These are phyloP conservation scores for Globisporangium canariense DNA, from an alignment of 352 stramenopile species.

Conservation along the genomic window DNA sequence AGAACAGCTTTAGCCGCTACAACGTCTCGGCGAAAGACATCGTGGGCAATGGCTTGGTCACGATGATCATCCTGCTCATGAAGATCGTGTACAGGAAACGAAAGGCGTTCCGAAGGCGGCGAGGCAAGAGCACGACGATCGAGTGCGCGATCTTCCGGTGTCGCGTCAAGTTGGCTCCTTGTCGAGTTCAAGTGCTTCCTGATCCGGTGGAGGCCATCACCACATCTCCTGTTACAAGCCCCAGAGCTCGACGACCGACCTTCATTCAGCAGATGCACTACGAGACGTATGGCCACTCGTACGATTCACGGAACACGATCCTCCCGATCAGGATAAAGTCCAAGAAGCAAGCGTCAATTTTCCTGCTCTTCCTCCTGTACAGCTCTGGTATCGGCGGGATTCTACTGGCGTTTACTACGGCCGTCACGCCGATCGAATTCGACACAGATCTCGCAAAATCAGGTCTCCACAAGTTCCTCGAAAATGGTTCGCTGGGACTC, in stretches of 20 bases:
- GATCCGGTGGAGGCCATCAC: background rate
- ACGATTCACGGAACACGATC: slow-evolving; percentile 11
- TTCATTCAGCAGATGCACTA: slow-evolving; percentile 23
- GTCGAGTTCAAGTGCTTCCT: background rate
- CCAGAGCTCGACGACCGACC: slow-evolving; percentile 6
- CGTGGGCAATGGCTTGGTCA: slow-evolving; percentile 25
- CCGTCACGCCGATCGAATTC: background rate
- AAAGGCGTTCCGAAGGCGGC: slow-evolving; percentile 15
- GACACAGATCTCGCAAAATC: background rate
- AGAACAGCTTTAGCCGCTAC: slow-evolving; percentile 12
- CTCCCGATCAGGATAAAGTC: slow-evolving; percentile 8
- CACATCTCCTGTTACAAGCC: too few relatives aligned
- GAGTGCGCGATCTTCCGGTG: slow-evolving; percentile 23
- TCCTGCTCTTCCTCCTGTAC: slow-evolving; percentile 10
- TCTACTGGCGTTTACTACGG: slow-evolving; percentile 9
- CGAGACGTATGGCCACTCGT: slow-evolving; percentile 9
- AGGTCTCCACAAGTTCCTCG: slow-evolving; percentile 1
- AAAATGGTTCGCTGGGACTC: slow-evolving; percentile 6
- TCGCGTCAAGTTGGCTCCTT: slow-evolving; percentile 11
- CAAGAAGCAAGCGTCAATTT: slow-evolving; percentile 7
- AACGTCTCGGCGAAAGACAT: slow-evolving; percentile 18
- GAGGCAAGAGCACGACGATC: slow-evolving; percentile 11
- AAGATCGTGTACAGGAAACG: slow-evolving; percentile 30
- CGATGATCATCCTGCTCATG: slow-evolving; percentile 23
- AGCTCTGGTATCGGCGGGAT: slow-evolving; percentile 5